Percentiles rank a stretch among this genome's conserved stretches.
Evolutionary conservation across 345 rosid genomes (phyloP).

Genomic region (Populus pruinosa): DNA sequence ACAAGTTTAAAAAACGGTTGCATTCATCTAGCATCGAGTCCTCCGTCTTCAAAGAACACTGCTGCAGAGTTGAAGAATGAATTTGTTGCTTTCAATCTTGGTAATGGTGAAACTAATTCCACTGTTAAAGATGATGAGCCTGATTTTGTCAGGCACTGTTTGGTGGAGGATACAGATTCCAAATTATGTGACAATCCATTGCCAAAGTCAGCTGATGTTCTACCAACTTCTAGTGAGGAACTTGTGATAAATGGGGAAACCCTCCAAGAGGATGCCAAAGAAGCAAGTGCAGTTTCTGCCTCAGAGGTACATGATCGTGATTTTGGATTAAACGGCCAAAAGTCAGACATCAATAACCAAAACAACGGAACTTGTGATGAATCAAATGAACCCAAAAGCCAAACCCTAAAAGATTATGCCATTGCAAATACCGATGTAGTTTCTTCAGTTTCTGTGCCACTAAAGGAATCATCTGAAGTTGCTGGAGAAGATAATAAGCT

Average conservation of each 20-base stretch:
- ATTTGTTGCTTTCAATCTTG: conserved; percentile 13
- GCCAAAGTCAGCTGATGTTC: conserved; percentile 12
- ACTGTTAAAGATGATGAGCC: conserved; percentile 10
- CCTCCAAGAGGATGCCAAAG: not conserved
- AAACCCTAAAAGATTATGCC: not conserved
- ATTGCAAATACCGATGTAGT: not conserved
- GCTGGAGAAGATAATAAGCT: conserved; percentile 23
- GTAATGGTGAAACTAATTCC: conserved; percentile 8
- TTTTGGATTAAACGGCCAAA: conserved; percentile 1
- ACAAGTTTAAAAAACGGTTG: not conserved
- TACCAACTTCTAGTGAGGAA: conserved; percentile 11
- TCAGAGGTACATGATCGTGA: conserved; percentile 11
- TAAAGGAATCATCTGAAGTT: conserved; percentile 24
- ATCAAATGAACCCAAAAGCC: conserved; percentile 20
- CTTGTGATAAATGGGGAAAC: conserved; percentile 1
- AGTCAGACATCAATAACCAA: not conserved
- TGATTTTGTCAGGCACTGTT: not conserved
- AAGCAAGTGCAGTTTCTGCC: conserved; percentile 9
- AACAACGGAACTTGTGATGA: conserved; percentile 21
- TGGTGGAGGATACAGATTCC: conserved; percentile 5
- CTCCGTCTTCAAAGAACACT: conserved; percentile 7
- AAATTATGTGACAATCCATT: conserved; percentile 9
- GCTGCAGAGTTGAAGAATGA: conserved; percentile 19
- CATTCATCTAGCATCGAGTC: not conserved
- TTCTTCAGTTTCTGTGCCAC: conserved; percentile 10